These are phyloP conservation scores for Hygrophoropsis aurantiaca DNA, from an alignment of 768 basidiomycete species.

Conservation along the genomic window DNA sequence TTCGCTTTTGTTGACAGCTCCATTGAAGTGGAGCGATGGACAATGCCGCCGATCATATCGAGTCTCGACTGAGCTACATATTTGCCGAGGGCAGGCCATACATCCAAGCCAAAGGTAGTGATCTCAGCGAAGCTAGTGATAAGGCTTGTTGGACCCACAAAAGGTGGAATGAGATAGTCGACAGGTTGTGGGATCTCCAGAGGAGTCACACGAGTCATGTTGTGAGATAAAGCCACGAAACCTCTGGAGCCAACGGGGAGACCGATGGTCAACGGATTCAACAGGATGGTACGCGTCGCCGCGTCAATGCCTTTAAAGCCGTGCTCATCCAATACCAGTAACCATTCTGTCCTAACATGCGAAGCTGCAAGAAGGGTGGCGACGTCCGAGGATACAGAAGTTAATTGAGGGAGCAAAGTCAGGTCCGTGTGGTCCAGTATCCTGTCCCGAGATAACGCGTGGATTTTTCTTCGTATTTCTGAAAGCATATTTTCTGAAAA, in stretches of 20 bases:
- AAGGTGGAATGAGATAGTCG: conserved; percentile 59
- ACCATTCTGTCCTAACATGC: conserved; percentile 45
- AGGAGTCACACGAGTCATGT: conserved; percentile 32
- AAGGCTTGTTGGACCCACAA: conserved; percentile 42
- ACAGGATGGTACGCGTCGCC: conserved; percentile 36
- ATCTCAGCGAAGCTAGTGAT: conserved; percentile 19
- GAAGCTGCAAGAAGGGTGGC: conserved; percentile 37
- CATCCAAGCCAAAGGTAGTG: conserved; percentile 13
- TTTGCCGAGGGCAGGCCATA: conserved; percentile 23
- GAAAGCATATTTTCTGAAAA: conserved; percentile 39
- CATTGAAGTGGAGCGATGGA: conserved; percentile 17
- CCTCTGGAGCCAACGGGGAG: conserved; percentile 46
- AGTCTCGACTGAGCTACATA: conserved; percentile 28
- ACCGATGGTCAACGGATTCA: conserved; percentile 37
- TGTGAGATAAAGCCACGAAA: conserved; percentile 17
- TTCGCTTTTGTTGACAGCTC: conserved; percentile 2
- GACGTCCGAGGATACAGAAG: conserved; percentile 15
- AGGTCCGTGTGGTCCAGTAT: conserved; percentile 40
- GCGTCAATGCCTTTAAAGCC: conserved; percentile 39
- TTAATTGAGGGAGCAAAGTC: conserved; percentile 34
- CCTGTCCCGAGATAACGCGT: conserved; percentile 27
- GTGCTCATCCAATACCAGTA: conserved; percentile 50
- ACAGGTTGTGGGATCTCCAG: conserved; percentile 37
- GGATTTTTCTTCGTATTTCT: conserved; percentile 37
- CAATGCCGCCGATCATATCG: conserved; percentile 39